Evolutionary conservation across 1,284 basidiomycete genomes (phyloP).

Genomic region (Leccinum fuscescens): DNA sequence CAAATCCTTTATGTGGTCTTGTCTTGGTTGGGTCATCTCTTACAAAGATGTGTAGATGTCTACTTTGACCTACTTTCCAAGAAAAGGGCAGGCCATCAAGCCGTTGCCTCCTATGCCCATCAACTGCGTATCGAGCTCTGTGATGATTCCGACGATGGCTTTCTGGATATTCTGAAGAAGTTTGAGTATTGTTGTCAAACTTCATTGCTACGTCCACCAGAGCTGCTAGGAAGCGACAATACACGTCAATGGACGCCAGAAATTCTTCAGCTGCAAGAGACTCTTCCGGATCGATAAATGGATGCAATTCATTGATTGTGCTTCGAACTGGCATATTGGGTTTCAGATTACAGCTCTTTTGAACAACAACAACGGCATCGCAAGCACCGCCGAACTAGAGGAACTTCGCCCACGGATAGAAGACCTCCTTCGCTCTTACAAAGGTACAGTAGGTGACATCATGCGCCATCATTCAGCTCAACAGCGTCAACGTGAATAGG

Average conservation of each 20-base stretch:
- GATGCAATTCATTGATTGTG: conserved; percentile 39
- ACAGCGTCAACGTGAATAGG: no score
- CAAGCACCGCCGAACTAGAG: conserved; percentile 56
- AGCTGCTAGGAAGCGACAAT: conserved; percentile 34
- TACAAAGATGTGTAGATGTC: conserved; percentile 42
- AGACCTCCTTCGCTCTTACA: conserved; percentile 36
- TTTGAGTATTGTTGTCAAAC: conserved; percentile 52
- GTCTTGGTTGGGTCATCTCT: conserved; percentile 7
- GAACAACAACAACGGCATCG: conserved; percentile 54
- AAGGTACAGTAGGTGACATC: conserved; percentile 40
- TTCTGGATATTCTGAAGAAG: conserved; percentile 39
- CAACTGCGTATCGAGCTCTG: conserved; percentile 59
- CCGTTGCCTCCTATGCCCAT: conserved; percentile 61
- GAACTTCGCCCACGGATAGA: conserved; percentile 43
- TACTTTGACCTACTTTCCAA: conserved; percentile 65
- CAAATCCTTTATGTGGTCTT: conserved; percentile 36
- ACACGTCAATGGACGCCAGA: conserved; percentile 42
- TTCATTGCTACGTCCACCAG: conserved; percentile 45
- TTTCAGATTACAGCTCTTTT: conserved; percentile 71
- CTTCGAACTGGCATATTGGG: conserved; percentile 51
- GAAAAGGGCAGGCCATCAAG: conserved; percentile 49
- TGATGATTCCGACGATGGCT: conserved; percentile 33
- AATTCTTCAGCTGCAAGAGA: conserved; percentile 48
- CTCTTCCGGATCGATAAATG: conserved; percentile 35
- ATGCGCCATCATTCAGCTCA: conserved; percentile 38